Conservation (phyloP, 1,284 basidiomycete genomes). For the Puccinia coronata region DNA sequence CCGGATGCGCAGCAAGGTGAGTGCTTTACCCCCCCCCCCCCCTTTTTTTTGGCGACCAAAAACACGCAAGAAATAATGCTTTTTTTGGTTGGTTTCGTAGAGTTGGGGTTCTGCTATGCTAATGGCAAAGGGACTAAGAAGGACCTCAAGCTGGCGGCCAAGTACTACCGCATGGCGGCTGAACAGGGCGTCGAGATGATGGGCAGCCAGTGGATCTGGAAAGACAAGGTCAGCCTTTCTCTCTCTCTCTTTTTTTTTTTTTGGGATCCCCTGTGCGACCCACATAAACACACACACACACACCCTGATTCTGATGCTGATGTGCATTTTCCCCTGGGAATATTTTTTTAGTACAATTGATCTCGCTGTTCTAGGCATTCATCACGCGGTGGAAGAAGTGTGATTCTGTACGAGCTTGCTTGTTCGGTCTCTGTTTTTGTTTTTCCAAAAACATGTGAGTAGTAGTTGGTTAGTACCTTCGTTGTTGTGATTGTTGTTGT, state of each 20-base stretch:
- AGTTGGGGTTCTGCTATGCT: constrained; percentile 75
- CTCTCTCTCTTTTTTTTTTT: not conserved
- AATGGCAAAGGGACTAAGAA: constrained; percentile 88
- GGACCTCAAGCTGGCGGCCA: constrained; percentile 78
- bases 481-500: too few species aligned
- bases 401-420: too few species aligned
- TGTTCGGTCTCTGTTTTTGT: too few species aligned
- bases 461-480: too few species aligned
- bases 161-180: constrained; percentile 83
- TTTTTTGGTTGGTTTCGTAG: constrained; percentile 26
- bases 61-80: not conserved
- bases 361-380: too few species aligned
- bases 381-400: too few species aligned
- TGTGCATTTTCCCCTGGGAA: too few species aligned
- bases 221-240: constrained; percentile 57
- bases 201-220: constrained; percentile 83
- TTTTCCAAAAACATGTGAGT: too few species aligned
- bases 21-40: not conserved
- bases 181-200: constrained; percentile 75
- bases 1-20: constrained; percentile 78
- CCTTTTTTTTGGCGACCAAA: not conserved
- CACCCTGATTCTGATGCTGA: too few species aligned
- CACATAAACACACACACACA: too few species aligned
- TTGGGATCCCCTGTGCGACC: too few species aligned
- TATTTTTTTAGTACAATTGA: too few species aligned